phyloP scores from a whole-genome alignment of 225 moss, liverwort and hornwort genomes.

The Asterella californica region DNA sequence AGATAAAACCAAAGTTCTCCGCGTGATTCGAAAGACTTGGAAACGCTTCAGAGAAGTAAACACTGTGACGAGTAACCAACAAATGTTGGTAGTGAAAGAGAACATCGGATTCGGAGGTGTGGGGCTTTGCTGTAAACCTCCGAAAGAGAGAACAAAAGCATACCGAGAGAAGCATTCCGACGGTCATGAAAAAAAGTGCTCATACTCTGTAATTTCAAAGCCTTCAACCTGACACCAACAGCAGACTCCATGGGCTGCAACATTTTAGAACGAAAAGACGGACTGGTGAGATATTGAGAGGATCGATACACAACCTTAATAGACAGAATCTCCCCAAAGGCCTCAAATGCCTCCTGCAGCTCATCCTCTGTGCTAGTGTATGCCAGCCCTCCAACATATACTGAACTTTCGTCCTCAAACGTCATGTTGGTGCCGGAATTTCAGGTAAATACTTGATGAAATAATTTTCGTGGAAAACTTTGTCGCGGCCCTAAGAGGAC shows the following conservation, averaged over 20 bases:
- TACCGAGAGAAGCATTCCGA: constrained; percentile 10
- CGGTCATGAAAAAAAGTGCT: neutral
- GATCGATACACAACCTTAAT: constrained; percentile 44
- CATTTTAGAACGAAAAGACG: constrained; percentile 1
- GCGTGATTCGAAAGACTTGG: constrained; percentile 21
- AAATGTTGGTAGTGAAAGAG: neutral
- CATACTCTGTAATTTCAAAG: constrained; percentile 25
- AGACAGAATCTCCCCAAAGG: constrained; percentile 47
- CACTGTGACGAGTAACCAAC: neutral
- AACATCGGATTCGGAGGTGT: neutral
- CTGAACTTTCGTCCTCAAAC: constrained; percentile 48
- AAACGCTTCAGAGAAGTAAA: constrained; percentile 14
- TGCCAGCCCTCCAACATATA: constrained; percentile 55
- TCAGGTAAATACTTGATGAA: neutral
- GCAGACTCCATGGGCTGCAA: constrained; percentile 16
- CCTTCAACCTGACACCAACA: constrained; percentile 26
- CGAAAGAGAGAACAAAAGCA: neutral
- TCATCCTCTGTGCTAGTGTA: constrained; percentile 52
- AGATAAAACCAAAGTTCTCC: neutral
- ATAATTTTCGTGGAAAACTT: neutral
- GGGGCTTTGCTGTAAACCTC: neutral
- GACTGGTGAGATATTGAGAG: constrained; percentile 5
- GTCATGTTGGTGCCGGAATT: constrained; percentile 32
- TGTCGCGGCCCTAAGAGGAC: neutral
- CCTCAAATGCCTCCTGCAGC: constrained; percentile 50